Evolutionary conservation across 495 filamentous ascomycete species (phyloP).

Genomic region (Haplographium delicatum): DNA sequence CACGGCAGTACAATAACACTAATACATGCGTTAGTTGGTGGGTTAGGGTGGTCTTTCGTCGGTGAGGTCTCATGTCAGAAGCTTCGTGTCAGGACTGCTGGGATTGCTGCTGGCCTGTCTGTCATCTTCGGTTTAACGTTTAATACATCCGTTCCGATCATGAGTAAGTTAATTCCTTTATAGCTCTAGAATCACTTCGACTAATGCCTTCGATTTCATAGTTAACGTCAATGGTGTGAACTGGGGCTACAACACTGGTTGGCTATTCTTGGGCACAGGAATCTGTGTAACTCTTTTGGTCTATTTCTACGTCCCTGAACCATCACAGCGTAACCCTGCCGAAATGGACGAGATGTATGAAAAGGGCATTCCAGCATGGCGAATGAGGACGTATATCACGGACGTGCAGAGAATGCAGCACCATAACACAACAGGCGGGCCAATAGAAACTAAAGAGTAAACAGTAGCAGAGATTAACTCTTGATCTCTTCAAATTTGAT

Average conservation of each 20-base stretch:
- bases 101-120: conserved; percentile 42
- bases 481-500: no score
- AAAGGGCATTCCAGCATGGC: conserved; percentile 43
- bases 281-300: background rate
- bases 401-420: no score
- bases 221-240: conserved; percentile 66
- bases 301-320: conserved; percentile 8
- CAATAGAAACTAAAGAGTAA: no score
- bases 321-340: no score
- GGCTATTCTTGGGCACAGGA: conserved; percentile 56
- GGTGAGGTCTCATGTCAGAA: conserved; percentile 18
- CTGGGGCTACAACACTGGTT: conserved; percentile 66
- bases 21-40: conserved; percentile 7
- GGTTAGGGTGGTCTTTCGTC: conserved; percentile 15
- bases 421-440: no score
- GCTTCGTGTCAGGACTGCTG: conserved; percentile 54
- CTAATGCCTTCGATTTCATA: no score
- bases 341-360: conserved; percentile 53
- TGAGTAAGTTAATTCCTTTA: no score
- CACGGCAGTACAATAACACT: background rate
- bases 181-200: no score
- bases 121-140: conserved; percentile 62
- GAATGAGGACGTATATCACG: no score
- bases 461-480: no score
- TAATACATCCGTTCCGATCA: conserved; percentile 65